Evolutionary conservation across 139 green algal species (phyloP), one percentile per base, ranked within the genome.

Genomic region (Astrephomene gubernaculifera): DNA sequence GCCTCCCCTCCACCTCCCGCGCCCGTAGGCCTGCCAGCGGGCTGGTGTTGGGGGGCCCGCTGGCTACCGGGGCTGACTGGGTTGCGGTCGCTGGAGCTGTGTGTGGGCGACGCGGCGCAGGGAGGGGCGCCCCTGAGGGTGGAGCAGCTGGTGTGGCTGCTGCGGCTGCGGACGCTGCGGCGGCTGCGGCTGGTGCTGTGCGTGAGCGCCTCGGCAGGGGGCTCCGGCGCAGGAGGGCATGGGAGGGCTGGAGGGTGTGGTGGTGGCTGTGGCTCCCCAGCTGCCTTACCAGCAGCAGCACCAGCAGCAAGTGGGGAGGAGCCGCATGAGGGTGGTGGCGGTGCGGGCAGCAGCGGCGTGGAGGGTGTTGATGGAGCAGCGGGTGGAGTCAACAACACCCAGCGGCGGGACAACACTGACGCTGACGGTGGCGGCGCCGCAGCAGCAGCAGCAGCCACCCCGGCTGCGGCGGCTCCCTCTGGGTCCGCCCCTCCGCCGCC

Each of bases 21-120:
- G n/a, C 6, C 17, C 10, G 74, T 52, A 1, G 72, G 49, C 1
- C 21, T 80, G 45, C 4, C 43, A 29, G 43, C 70, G 70, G 70
- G 6, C 27, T 41, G 43, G 70, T 43, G 14, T 22, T 38, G 24
- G 25, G 14, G 53, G 31, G 36, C 29, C 0, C 31, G 74, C 17
- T 45, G 24, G 5, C n/a, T n/a, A n/a, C n/a, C 24, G 53, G 29
- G 10, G 73, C 53, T 38, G 17, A 29, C 36, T 24, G 35, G 29
- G 33, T 35, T 81, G 35, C 35, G 73, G n/a, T 81, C 73, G n/a
- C 53, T 81, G 73, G 73, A 81, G 49, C 73, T 81, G 53, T 81
- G 39, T 35, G 21, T 81, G 21, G 73, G 73, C 12, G 73, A 81
- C 53, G 22, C 4, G 22, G 36, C 12, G 10, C 45, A 44, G 29